Conservation (phyloP, 768 basidiomycete species). For the Tricholoma sp. region DNA sequence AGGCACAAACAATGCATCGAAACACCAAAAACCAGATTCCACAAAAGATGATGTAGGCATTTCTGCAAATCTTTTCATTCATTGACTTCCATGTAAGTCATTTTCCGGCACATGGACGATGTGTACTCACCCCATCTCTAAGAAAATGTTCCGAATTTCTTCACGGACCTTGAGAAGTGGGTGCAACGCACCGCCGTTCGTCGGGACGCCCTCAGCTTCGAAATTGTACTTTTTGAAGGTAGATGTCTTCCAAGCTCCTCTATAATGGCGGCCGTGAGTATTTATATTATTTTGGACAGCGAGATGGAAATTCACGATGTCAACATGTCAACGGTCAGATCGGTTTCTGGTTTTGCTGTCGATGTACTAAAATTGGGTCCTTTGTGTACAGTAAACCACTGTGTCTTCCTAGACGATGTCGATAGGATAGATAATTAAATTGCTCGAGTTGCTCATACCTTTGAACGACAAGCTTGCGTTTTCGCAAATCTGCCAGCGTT, state of each 20-base stretch:
- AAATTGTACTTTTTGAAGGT: conserved; percentile 99
- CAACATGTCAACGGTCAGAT: conserved; percentile 94
- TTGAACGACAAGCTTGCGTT: conserved; percentile 84
- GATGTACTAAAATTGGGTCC: conserved; percentile 87
- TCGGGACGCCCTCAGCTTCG: conserved; percentile 88
- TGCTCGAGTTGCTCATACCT: conserved; percentile 44
- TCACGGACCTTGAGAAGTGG: conserved; percentile 96
- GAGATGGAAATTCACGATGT: conserved; percentile 57
- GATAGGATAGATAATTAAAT: neutral
- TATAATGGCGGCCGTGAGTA: conserved; percentile 26
- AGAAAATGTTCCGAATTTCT: conserved; percentile 95
- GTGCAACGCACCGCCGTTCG: conserved; percentile 89
- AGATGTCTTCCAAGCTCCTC: conserved; percentile 91
- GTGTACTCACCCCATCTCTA: conserved; percentile 90
- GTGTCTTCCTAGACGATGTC: conserved; percentile 65
- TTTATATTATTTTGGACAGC: neutral
- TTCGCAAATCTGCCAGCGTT: conserved; percentile 77
- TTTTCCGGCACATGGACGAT: neutral
- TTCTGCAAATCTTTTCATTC: conserved; percentile 75
- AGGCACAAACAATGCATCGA: conserved; percentile 96
- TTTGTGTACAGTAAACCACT: conserved; percentile 90
- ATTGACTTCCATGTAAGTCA: neutral
- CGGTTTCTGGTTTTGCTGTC: conserved; percentile 90
- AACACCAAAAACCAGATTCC: conserved; percentile 99
- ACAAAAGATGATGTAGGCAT: conserved; percentile 97